These are phyloP conservation scores for Hippophae rhamnoides DNA, from an alignment of 306 rosid genomes.

Conservation along the genomic window DNA sequence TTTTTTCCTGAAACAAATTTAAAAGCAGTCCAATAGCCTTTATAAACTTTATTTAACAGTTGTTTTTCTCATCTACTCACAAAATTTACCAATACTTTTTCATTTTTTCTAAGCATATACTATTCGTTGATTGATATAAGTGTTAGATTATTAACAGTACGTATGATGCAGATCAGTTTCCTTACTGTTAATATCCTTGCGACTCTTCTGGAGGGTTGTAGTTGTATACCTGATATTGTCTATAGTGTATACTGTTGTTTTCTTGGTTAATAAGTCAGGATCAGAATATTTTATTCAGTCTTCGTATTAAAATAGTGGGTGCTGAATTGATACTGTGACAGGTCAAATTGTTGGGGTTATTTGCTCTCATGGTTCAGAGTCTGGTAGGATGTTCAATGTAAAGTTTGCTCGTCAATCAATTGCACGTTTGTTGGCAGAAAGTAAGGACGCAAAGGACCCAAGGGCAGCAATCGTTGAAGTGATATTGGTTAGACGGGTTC, in stretches of 20 bases:
- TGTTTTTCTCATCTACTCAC: no score
- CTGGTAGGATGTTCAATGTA: constrained; percentile 45
- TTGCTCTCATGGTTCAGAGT: constrained; percentile 36
- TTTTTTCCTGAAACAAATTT: constrained; percentile 9
- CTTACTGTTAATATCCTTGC: no score
- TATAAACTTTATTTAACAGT: neutral
- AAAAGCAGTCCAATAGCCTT: neutral
- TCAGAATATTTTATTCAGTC: constrained; percentile 6
- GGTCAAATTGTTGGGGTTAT: constrained; percentile 93
- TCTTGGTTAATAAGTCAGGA: neutral
- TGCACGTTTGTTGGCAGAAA: constrained; percentile 63
- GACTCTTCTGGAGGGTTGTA: no score
- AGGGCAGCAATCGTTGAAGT: constrained; percentile 27
- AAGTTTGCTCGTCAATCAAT: constrained; percentile 35
- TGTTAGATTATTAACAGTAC: no score
- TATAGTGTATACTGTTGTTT: constrained; percentile 1
- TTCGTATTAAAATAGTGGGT: constrained; percentile 4
- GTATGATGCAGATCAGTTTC: no score
- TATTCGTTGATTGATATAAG: no score
- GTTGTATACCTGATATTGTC: neutral
- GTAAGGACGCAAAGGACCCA: constrained; percentile 6
- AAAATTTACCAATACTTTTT: no score
- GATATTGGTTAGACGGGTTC: constrained; percentile 55
- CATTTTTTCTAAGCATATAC: no score
- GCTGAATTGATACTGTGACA: constrained; percentile 29